Percentiles rank a stretch among this genome's conserved stretches.
Conservation (phyloP, 2,329 filamentous ascomycete genomes). For the Fusarium albidum region DNA sequence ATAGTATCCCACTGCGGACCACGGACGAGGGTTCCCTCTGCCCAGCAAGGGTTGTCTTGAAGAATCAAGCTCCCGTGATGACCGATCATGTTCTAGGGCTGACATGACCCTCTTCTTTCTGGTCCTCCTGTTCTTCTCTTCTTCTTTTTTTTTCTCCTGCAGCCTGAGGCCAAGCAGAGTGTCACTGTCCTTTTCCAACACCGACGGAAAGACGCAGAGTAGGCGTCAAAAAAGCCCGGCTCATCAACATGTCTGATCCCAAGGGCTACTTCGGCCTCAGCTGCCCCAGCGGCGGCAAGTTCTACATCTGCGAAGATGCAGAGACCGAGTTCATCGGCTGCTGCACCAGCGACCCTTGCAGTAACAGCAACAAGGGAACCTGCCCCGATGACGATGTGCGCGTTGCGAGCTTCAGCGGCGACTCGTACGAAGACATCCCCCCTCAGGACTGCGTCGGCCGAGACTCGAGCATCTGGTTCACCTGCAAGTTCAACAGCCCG, state of each 20-base stretch:
- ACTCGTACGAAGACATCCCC: slow-evolving; percentile 42
- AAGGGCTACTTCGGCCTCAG: slow-evolving; percentile 38
- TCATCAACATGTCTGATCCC: slow-evolving; percentile 26
- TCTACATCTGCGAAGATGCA: slow-evolving; percentile 49
- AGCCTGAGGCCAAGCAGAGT: too few species aligned
- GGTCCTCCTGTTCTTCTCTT: slow-evolving; percentile 2
- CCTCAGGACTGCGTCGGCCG: slow-evolving; percentile 44
- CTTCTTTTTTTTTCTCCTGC: background rate
- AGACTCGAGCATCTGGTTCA: slow-evolving; percentile 43
- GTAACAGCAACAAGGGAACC: slow-evolving; percentile 38
- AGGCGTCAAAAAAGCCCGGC: background rate
- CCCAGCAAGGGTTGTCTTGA: slow-evolving; percentile 5
- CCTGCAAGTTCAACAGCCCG: slow-evolving; percentile 42
- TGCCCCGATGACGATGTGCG: slow-evolving; percentile 45
- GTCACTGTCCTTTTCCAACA: background rate
- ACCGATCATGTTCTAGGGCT: slow-evolving; percentile 6
- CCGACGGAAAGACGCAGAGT: background rate
- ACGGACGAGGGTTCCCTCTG: background rate
- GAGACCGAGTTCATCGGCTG: slow-evolving; percentile 50
- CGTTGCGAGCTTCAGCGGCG: slow-evolving; percentile 42
- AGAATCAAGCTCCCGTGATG: slow-evolving; percentile 19
- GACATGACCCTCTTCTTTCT: background rate
- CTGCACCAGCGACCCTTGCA: slow-evolving; percentile 49
- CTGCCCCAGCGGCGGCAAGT: slow-evolving; percentile 46
- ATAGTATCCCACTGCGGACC: slow-evolving; percentile 11